Conservation (phyloP, 768 basidiomycete species). For the Lactarius quietus region DNA sequence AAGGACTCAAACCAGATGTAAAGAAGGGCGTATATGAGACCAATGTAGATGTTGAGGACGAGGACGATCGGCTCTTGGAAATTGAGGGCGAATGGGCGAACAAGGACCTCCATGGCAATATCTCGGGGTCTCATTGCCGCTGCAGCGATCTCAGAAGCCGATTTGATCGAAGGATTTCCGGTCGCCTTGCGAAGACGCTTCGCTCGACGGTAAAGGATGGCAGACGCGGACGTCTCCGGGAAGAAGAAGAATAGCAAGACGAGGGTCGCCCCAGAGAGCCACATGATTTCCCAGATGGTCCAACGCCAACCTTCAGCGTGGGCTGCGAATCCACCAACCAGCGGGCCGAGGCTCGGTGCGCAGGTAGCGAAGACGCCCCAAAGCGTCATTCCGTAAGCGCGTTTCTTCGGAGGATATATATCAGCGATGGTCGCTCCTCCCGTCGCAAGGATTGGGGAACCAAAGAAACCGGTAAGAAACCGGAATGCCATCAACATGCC, state of each 20-base stretch:
- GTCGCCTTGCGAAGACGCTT: constrained; percentile 33
- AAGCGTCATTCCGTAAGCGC: constrained; percentile 31
- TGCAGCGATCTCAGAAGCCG: constrained; percentile 30
- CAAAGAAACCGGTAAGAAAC: constrained; percentile 36
- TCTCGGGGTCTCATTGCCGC: constrained; percentile 25
- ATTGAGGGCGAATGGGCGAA: constrained; percentile 33
- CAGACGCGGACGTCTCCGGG: constrained; percentile 33
- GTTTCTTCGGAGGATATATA: constrained; percentile 28
- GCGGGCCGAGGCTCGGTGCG: constrained; percentile 35
- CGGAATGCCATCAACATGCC: constrained; percentile 35
- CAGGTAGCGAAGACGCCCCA: constrained; percentile 32
- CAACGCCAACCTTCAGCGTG: constrained; percentile 35
- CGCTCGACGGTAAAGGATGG: constrained; percentile 34
- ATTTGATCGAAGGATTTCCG: constrained; percentile 30
- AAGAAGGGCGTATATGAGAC: constrained; percentile 34
- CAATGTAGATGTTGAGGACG: constrained; percentile 34
- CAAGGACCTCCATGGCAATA: constrained; percentile 30
- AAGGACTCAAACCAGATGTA: constrained; percentile 38
- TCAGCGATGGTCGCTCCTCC: constrained; percentile 33
- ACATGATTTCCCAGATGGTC: constrained; percentile 37
- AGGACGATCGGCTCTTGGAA: constrained; percentile 34
- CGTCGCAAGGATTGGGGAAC: constrained; percentile 36
- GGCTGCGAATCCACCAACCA: constrained; percentile 35
- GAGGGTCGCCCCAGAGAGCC: constrained; percentile 33
- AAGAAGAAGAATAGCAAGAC: constrained; percentile 32